These are phyloP conservation scores for Teunomyces tritomae DNA, from an alignment of 805 yeast genomes.

Conservation along the genomic window DNA sequence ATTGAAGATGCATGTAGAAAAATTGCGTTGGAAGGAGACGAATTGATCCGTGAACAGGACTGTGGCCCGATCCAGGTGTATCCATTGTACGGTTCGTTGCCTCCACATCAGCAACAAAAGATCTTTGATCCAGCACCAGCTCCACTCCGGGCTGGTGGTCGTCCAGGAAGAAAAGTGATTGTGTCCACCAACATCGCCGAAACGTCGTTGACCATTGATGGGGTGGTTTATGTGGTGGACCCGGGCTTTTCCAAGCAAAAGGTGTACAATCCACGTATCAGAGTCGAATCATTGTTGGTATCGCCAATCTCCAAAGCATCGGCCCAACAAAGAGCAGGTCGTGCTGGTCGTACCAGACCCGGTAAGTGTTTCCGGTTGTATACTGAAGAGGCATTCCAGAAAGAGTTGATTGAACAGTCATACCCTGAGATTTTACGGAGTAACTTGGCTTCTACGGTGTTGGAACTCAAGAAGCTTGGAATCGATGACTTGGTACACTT, in stretches of 20 bases:
- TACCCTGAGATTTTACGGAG: slow-evolving; percentile 94
- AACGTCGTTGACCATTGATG: slow-evolving; percentile 95
- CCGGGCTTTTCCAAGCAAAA: slow-evolving; percentile 97
- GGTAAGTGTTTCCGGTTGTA: slow-evolving; percentile 96
- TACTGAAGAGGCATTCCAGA: slow-evolving; percentile 94
- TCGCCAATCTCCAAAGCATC: slow-evolving; percentile 97
- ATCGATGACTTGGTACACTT: slow-evolving; percentile 95
- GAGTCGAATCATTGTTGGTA: slow-evolving; percentile 91
- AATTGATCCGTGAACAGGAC: slow-evolving; percentile 79
- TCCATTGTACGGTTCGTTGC: slow-evolving; percentile 93
- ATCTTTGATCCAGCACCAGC: slow-evolving; percentile 90
- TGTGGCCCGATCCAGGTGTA: slow-evolving; percentile 89
- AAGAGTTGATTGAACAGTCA: slow-evolving; percentile 90
- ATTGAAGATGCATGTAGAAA: slow-evolving; percentile 96
- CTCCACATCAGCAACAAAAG: slow-evolving; percentile 92
- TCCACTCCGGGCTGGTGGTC: slow-evolving; percentile 68
- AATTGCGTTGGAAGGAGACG: slow-evolving; percentile 84
- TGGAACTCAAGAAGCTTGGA: slow-evolving; percentile 91
- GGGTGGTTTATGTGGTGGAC: slow-evolving; percentile 94
- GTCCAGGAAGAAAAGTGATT: slow-evolving; percentile 93
- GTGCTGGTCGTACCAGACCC: slow-evolving; percentile 99
- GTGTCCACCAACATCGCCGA: slow-evolving; percentile 95
- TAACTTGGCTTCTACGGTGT: slow-evolving; percentile 85
- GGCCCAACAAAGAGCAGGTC: slow-evolving; percentile 98
- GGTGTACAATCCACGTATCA: slow-evolving; percentile 91